Conservation (phyloP, 805 yeast species). For the Candida takata region DNA sequence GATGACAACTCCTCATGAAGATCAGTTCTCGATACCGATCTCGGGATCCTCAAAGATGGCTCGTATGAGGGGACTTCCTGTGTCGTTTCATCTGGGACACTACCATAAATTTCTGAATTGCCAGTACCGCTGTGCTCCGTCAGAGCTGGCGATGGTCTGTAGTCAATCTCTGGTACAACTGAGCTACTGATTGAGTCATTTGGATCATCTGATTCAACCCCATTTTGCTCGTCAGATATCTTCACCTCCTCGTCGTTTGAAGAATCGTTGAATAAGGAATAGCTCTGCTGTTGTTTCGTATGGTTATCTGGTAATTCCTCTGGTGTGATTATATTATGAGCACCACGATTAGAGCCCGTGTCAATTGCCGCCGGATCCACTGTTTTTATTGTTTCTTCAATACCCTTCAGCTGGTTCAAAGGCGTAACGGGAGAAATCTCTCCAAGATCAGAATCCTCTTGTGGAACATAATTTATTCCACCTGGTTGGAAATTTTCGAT, state of each 20-base stretch:
- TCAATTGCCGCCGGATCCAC: no score
- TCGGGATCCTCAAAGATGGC: background rate
- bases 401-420: background rate
- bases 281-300: background rate
- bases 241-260: slow-evolving; percentile 9
- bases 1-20: background rate
- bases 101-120: background rate
- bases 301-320: no score
- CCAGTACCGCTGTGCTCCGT: no score
- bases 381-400: no score
- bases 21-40: background rate
- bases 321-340: no score
- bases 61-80: no score
- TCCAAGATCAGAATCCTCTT: background rate
- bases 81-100: background rate
- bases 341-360: no score
- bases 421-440: background rate
- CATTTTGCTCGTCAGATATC: no score
- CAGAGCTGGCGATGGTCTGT: background rate
- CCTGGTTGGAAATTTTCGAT: slow-evolving; percentile 20
- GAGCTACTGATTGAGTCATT: background rate
- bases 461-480: slow-evolving; percentile 2
- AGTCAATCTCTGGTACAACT: background rate
- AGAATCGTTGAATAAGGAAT: slow-evolving; percentile 17
- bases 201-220: no score